Evolutionary conservation across 371 early-diverging fungal genomes (phyloP).

Genomic region (Rhizopus delemar): DNA sequence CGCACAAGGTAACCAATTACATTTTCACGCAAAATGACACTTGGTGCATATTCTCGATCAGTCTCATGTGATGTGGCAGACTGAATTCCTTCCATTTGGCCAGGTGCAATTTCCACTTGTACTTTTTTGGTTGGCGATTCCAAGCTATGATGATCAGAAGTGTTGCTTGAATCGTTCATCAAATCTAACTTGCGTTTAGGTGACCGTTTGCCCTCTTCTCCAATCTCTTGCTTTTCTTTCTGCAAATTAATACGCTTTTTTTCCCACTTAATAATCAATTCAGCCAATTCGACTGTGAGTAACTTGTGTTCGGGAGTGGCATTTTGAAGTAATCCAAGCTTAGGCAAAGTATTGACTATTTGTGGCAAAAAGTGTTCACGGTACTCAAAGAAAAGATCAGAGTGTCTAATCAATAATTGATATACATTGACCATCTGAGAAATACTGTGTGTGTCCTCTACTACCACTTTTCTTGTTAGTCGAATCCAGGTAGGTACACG

Average conservation of each 20-base stretch:
- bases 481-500: constrained; percentile 85
- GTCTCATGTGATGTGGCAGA: neutral
- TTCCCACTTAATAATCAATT: constrained; percentile 90
- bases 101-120: constrained; percentile 14
- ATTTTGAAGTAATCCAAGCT: constrained; percentile 86
- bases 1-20: constrained; percentile 72
- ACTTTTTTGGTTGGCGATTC: constrained; percentile 15
- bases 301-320: constrained; percentile 86
- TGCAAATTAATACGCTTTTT: constrained; percentile 44
- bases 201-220: constrained; percentile 5
- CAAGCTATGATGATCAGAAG: constrained; percentile 2
- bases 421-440: constrained; percentile 88
- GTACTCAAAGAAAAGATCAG: constrained; percentile 84
- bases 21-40: constrained; percentile 63
- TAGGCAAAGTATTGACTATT: constrained; percentile 82
- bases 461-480: constrained; percentile 82
- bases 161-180: too few relatives aligned
- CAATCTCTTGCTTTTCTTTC: constrained; percentile 12
- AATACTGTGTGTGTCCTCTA: constrained; percentile 89
- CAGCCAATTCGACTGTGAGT: constrained; percentile 86
- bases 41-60: constrained; percentile 51
- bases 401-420: constrained; percentile 85
- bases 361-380: constrained; percentile 89
- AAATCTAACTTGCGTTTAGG: constrained; percentile 19
- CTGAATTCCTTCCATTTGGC: constrained; percentile 3